These are phyloP conservation scores for Sporobolomyces roseus DNA, from an alignment of 768 basidiomycete species.

Conservation along the genomic window DNA sequence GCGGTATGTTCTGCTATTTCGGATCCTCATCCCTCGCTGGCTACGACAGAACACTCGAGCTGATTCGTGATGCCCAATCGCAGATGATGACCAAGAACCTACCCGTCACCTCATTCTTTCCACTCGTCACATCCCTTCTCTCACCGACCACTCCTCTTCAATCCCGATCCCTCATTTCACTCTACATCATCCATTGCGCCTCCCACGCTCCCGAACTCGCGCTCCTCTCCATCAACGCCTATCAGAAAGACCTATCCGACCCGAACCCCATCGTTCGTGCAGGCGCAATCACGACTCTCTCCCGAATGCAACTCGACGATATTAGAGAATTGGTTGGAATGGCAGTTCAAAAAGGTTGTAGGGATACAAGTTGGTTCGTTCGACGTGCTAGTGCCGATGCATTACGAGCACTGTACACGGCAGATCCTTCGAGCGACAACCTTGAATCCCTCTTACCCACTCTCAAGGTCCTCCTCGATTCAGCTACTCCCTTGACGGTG, in stretches of 20 bases:
- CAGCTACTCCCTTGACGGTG: constrained; percentile 78
- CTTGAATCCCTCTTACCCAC: constrained; percentile 58
- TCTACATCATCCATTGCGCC: constrained; percentile 91
- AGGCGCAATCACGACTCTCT: constrained; percentile 89
- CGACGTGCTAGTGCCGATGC: constrained; percentile 88
- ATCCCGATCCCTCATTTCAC: constrained; percentile 94
- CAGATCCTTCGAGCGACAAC: constrained; percentile 66
- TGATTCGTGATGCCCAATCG: constrained; percentile 1
- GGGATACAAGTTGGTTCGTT: constrained; percentile 89
- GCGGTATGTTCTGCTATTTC: constrained; percentile 60
- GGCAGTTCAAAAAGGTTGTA: constrained; percentile 85
- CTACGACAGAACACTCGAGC: not conserved
- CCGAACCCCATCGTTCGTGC: constrained; percentile 88
- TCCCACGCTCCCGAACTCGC: constrained; percentile 91
- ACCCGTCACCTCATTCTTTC: constrained; percentile 87
- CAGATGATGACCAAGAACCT: constrained; percentile 90
- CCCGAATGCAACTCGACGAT: constrained; percentile 84
- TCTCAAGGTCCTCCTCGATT: constrained; percentile 53
- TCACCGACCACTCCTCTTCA: constrained; percentile 79
- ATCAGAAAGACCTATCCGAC: constrained; percentile 92
- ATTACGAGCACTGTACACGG: constrained; percentile 51
- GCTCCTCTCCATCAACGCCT: constrained; percentile 93
- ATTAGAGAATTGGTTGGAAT: constrained; percentile 79
- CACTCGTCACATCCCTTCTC: constrained; percentile 91
- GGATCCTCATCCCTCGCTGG: not conserved